Evolutionary conservation across 2,329 filamentous ascomycete genomes (phyloP).

Genomic region (Eutypa lata): DNA sequence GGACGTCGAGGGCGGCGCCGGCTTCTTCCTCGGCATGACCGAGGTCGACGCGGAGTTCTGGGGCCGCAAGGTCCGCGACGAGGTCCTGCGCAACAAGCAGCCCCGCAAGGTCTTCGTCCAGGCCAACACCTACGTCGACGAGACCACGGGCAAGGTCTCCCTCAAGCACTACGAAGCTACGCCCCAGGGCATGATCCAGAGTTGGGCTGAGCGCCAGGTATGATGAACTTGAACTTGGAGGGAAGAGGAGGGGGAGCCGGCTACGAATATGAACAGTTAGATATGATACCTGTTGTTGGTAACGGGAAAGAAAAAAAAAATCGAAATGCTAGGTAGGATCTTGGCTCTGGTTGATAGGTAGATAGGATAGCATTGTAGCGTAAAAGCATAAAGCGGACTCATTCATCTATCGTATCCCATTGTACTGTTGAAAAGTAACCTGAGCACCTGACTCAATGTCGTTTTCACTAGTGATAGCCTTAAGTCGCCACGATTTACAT

Average conservation of each 20-base stretch:
- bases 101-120: slow-evolving; percentile 92
- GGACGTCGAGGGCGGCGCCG: slow-evolving; percentile 72
- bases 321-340: too few species aligned
- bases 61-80: slow-evolving; percentile 72
- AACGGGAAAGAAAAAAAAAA: too few species aligned
- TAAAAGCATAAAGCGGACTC: too few species aligned
- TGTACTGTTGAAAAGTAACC: too few species aligned
- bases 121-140: slow-evolving; percentile 77
- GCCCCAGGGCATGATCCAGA: slow-evolving; percentile 77
- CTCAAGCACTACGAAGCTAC: slow-evolving; percentile 85
- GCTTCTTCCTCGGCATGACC: slow-evolving; percentile 82
- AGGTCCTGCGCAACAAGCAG: slow-evolving; percentile 74
- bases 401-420: too few species aligned
- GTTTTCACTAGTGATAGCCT: too few species aligned
- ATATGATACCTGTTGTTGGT: too few species aligned
- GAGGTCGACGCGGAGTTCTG: slow-evolving; percentile 79
- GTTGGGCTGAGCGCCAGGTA: slow-evolving; percentile 64
- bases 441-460: too few species aligned
- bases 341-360: too few species aligned
- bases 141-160: slow-evolving; percentile 65
- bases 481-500: too few species aligned
- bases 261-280: too few species aligned
- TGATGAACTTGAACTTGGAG: slow-evolving; percentile 21
- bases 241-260: too few species aligned
- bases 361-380: not conserved